Base-by-base conservation (phyloP, 2,329 filamentous ascomycete species). In the Ceratocystis ficicola region DNA sequence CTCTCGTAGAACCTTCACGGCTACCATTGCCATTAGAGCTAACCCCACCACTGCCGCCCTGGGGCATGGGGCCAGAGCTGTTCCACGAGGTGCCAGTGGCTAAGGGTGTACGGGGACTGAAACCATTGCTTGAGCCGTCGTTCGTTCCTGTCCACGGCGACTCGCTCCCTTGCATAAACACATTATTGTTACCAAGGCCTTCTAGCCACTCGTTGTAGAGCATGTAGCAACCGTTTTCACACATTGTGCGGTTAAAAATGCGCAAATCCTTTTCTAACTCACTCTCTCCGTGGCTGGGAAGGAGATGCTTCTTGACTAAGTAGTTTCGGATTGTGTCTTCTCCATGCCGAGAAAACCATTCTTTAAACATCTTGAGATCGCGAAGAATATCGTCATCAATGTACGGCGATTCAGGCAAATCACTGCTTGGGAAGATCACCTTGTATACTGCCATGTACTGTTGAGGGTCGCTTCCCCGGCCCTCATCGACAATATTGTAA, bases 101-200 rank as follows among this genome's bases (percentile, higher is more conserved):
- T 22, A 32, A 50, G 15, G 66, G 66, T 3, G 66, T 67, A 20
- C 63, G 63, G 1, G 66, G 66, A n/a, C 62, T 62, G 60, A 67
- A 67, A n/a, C 32, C 32, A 36, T 32, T 65, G 57, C 62, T 52
- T 25, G 62, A 52, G 10, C 44, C 25, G 36, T 65, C 62, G 3
- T 62, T 64, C 8, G 52, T 41, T 22, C 48, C 62, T 5, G 25
- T 30, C 46, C 62, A 64, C 28, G 65, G 60, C 5, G 60, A 63
- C 12, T 66, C 65, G 36, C 48, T 44, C 17, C 44, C 52, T 10
- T 63, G 44, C 46, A 48, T n/a, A 44, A 61, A 60, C 15, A 52
- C n/a, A 44, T 62, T 57, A 20, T 32, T 55, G 64, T 30, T 44
- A 5, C n/a, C 20, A 22, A n/a, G 7, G 30, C 36, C 15, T 20